These are phyloP conservation scores for Isoetes taiwanensis DNA, from an alignment of 75 land plant species.

Conservation along the genomic window DNA sequence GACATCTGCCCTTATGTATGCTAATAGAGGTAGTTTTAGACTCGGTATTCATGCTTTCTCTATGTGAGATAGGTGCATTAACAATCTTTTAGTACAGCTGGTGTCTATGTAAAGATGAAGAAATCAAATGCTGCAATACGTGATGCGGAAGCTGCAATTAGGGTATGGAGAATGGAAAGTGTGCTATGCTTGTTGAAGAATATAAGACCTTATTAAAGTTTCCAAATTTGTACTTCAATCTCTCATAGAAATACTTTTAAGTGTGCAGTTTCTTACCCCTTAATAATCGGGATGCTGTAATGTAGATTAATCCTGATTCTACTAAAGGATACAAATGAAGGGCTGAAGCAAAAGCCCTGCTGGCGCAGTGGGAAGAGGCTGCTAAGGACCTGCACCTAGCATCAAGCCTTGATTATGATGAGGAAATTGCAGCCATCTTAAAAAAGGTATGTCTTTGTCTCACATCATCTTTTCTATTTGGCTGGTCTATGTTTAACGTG, in stretches of 20 bases:
- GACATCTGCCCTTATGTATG: conserved; percentile 85
- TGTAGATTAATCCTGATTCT: conserved; percentile 90
- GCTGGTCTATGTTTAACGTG: background rate
- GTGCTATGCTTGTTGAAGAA: background rate
- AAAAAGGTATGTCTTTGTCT: conserved; percentile 46
- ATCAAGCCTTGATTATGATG: conserved; percentile 86
- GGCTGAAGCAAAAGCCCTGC: conserved; percentile 74
- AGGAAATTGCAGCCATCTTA: conserved; percentile 54
- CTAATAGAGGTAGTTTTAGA: conserved; percentile 85
- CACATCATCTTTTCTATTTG: background rate
- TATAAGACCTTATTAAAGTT: too few relatives aligned
- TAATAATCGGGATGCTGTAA: background rate
- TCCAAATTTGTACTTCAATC: too few relatives aligned
- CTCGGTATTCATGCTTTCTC: too few relatives aligned
- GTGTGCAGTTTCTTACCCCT: too few relatives aligned
- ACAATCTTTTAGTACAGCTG: too few relatives aligned
- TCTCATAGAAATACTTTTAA: too few relatives aligned
- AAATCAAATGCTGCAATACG: conserved; percentile 98
- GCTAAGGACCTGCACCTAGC: conserved; percentile 88
- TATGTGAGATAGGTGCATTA: too few relatives aligned
- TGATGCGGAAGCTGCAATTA: conserved; percentile 90
- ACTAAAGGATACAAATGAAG: conserved; percentile 86
- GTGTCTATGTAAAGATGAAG: conserved; percentile 86
- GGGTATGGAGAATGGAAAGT: conserved; percentile 31
- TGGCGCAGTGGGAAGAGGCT: conserved; percentile 88